Base-by-base conservation (phyloP, 1,139 yeast species). In the Taphrina sp. region DNA sequence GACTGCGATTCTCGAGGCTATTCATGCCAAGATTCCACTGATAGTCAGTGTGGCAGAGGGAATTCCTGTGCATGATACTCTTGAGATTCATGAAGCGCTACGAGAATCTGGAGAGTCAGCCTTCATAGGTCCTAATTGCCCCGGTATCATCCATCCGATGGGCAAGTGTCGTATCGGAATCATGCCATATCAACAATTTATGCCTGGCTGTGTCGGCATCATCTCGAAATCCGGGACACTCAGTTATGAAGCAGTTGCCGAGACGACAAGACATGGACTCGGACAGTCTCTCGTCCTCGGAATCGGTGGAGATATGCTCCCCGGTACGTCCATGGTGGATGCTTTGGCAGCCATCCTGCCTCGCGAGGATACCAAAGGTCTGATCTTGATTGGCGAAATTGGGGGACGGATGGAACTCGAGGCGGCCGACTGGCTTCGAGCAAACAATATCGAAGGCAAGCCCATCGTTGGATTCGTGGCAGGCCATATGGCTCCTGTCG, bases 241-340 rank as follows among this genome's bases (percentile, higher is more conserved):
- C 12, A 29, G 39, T 24, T 49, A 49, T 19, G 55, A 49, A 39
- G 55, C 47, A 4, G 55, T 49, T 10, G 33, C 39, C 19, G 45
- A 39, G 19, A 49, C 55, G 35, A 39, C 55, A 3, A 19, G 29
- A 16, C 39, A 38, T n/a, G 55, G 55, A 2, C 34, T 49, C 8
- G 55, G 55, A 19, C 55, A 49, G 34, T 37, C 45, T 16, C 31
- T 49, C 26, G 46, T 41, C 28, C 24, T 49, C 28, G 55, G 55
- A 7, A 49, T 49, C 20, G 55, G 55, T 19, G 55, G 55, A 17
- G 55, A 49, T 28, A 39, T 41, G 46, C 24, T 49, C 39, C 46
- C 55, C 5, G 55, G 55, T 16, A 49, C 55, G 2, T 39, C 45
- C 23, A 34, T 49, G 24, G 55, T 49, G 35, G 55, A 49, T n/a